Evolutionary conservation across 1,284 basidiomycete species (phyloP).

Genomic region (Ceratobasidium sp.): DNA sequence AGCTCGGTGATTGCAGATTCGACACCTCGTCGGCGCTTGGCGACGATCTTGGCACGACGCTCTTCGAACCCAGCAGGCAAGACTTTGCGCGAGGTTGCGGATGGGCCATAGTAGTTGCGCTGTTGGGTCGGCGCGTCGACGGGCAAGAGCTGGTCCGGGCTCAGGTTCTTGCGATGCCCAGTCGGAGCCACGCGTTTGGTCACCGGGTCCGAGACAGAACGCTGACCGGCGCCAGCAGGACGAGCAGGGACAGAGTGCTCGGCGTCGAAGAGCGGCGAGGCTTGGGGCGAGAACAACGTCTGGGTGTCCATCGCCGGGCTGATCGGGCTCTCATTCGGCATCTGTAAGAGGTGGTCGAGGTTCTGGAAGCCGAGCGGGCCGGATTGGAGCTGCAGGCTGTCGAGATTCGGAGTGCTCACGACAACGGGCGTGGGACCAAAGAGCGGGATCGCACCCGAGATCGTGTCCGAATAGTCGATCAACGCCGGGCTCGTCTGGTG

Average conservation of each 20-base stretch:
- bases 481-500: conserved; percentile 41
- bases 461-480: conserved; percentile 16
- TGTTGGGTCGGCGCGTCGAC: conserved; percentile 69
- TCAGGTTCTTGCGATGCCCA: conserved; percentile 65
- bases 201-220: conserved; percentile 54
- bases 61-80: conserved; percentile 64
- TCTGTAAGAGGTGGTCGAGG: conserved; percentile 13
- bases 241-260: background rate
- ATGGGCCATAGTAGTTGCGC: conserved; percentile 68
- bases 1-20: conserved; percentile 58
- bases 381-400: conserved; percentile 21
- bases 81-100: conserved; percentile 70
- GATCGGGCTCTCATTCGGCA: conserved; percentile 20
- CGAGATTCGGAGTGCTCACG: conserved; percentile 25
- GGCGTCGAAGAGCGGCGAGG: conserved; percentile 25
- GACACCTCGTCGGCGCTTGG: conserved; percentile 47
- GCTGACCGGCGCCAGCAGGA: background rate
- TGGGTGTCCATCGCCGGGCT: conserved; percentile 37
- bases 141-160: conserved; percentile 64
- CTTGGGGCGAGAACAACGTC: conserved; percentile 19
- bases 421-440: conserved; percentile 26
- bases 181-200: conserved; percentile 64
- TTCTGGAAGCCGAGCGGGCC: conserved; percentile 27
- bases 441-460: conserved; percentile 10
- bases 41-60: conserved; percentile 54